Base-by-base conservation (phyloP, 371 early-diverging fungal genomes). In the Mucor ambiguus region DNA sequence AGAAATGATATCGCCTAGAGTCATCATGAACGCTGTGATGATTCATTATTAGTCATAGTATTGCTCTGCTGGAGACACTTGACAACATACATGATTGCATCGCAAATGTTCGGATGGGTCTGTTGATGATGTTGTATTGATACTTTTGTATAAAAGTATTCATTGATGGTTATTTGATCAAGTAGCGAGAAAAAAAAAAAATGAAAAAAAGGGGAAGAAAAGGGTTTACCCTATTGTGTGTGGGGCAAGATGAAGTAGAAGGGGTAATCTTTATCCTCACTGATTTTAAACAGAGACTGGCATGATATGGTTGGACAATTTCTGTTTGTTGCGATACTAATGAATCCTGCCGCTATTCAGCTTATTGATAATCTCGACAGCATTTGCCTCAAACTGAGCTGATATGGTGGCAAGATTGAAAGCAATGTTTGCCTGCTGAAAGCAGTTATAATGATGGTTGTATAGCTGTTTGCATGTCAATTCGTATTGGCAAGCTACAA, bases 1-100 rank as follows among this genome's bases (percentile, higher is more conserved):
- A n/a, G 71, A 69, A 14, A 77, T 61, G 3, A 63, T 26, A 38
- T 77, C 77, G 8, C 77, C 77, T 9, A 73, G 16, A 4, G 71
- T 66, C 57, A 71, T 67, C 67, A 77, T 69, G 28, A 60, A 57
- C 8, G 70, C 73, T 73, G 62, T 14, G 11, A 16, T 60, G 22
- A 16, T 54, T 66, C 38, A 49, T n/a, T n/a, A 20, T 52, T 38
- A 38, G 26, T 12, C 32, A 38, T 10, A 20, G 14, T 9, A 20
- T 8, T 0, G 14, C 29, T 35, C 24, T 37, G 24, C 12, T 37
- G 9, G 5, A 16, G 10, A 1, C n/a, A 24, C 38, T 32, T 20
- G 20, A 24, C 8, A 24, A 38, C 24, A 46, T 64, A 69, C 69
- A 64, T 48, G 69, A 64, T 57, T 69, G 69, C 44, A 69, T 32